Conservation (phyloP, 306 rosid species). For the Inga oerstediana region DNA sequence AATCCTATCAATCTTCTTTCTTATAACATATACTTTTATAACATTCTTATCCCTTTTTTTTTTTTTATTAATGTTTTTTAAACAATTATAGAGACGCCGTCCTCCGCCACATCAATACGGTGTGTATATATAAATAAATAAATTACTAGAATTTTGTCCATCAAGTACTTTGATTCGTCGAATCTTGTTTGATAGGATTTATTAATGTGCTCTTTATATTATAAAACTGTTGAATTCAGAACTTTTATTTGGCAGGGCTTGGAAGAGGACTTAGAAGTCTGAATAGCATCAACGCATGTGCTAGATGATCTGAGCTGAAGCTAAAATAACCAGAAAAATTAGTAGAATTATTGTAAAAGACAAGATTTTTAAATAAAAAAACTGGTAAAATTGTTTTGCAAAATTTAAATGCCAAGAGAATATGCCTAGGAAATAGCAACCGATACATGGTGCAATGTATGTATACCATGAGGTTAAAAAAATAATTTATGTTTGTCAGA, state of each 20-base stretch:
- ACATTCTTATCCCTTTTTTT: too few relatives aligned
- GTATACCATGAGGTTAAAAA: too few relatives aligned
- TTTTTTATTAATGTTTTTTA: neutral
- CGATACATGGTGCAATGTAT: slow-evolving; percentile 19
- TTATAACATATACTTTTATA: too few relatives aligned
- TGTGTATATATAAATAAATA: neutral
- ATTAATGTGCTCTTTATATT: neutral
- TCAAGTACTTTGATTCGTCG: neutral
- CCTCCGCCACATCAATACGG: neutral
- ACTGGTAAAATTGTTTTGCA: neutral
- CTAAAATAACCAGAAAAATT: neutral
- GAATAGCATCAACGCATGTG: slow-evolving; percentile 4
- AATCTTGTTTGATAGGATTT: neutral
- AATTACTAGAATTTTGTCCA: neutral
- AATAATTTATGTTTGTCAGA: neutral
- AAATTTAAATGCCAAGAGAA: slow-evolving; percentile 6
- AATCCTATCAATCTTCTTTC: too few relatives aligned
- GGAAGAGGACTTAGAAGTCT: neutral
- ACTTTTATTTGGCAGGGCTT: neutral
- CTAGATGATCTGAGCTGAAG: neutral
- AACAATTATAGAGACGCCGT: neutral
- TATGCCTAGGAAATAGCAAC: neutral
- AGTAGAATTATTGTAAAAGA: neutral
- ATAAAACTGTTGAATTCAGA: neutral
- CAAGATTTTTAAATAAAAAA: neutral